A percentile compares a stretch with the other conserved stretches of the same genome.
These are phyloP conservation scores for Opeltia flavorubescens DNA, from an alignment of 495 filamentous ascomycete genomes.

Conservation along the genomic window DNA sequence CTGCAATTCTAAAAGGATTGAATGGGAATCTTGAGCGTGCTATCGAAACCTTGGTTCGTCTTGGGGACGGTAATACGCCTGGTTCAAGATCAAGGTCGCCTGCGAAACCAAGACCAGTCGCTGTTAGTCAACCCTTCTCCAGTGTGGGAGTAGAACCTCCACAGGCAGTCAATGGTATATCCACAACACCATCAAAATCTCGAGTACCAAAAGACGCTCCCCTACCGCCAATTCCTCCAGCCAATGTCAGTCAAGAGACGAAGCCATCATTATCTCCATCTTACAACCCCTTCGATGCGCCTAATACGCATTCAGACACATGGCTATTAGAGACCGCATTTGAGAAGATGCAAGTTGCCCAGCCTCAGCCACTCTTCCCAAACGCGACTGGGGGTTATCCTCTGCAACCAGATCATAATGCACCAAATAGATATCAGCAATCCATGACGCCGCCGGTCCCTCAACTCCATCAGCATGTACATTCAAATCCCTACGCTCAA, in stretches of 20 bases:
- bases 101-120: conserved; percentile 9
- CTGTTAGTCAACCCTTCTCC: conserved; percentile 8
- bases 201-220: background rate
- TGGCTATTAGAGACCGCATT: conserved; percentile 55
- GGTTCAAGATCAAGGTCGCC: conserved; percentile 27
- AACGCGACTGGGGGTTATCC: conserved; percentile 70
- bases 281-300: conserved; percentile 57
- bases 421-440: conserved; percentile 35
- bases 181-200: background rate
- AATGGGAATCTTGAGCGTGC: conserved; percentile 73
- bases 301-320: conserved; percentile 26
- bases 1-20: conserved; percentile 61
- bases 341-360: conserved; percentile 57
- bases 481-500: conserved; percentile 27
- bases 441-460: conserved; percentile 46
- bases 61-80: conserved; percentile 52
- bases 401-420: conserved; percentile 33
- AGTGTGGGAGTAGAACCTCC: conserved; percentile 7
- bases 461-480: conserved; percentile 39
- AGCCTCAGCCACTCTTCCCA: conserved; percentile 63
- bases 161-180: conserved; percentile 1
- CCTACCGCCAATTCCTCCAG: background rate
- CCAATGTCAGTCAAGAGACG: background rate
- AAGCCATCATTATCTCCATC: conserved; percentile 22
- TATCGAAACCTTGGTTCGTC: conserved; percentile 64